Evolutionary conservation across 768 basidiomycete genomes (phyloP).

Genomic region (Rubroboletus pulcherrimus): DNA sequence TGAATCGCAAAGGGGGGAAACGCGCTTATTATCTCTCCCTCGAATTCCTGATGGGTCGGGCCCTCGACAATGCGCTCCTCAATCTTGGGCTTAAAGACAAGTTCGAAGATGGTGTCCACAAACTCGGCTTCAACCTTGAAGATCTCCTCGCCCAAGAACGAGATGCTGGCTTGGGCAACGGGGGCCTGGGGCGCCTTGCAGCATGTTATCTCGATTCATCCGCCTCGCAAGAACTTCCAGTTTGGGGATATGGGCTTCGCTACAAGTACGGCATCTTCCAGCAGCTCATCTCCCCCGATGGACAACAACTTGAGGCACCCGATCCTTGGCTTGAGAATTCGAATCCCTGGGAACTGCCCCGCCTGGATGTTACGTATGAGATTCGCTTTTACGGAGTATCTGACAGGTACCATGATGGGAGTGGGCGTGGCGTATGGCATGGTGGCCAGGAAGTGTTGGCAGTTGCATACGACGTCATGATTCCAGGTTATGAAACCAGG

Average conservation of each 20-base stretch:
- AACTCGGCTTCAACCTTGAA: slow-evolving; percentile 88
- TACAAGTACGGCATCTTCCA: slow-evolving; percentile 98
- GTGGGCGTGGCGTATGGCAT: slow-evolving; percentile 65
- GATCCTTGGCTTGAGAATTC: slow-evolving; percentile 90
- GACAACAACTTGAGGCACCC: slow-evolving; percentile 83
- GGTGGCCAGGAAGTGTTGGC: slow-evolving; percentile 95
- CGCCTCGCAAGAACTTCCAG: slow-evolving; percentile 83
- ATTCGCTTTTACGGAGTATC: slow-evolving; percentile 88
- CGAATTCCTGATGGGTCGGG: slow-evolving; percentile 86
- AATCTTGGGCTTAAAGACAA: slow-evolving; percentile 82
- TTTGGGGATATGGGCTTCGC: slow-evolving; percentile 93
- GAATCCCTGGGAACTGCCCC: slow-evolving; percentile 87
- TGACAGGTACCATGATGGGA: slow-evolving; percentile 59
- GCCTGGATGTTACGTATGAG: slow-evolving; percentile 79
- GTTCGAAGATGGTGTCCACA: slow-evolving; percentile 61
- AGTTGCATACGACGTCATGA: slow-evolving; percentile 91
- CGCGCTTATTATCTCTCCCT: slow-evolving; percentile 94
- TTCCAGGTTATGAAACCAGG: slow-evolving; percentile 76
- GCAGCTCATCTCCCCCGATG: slow-evolving; percentile 80
- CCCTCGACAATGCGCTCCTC: slow-evolving; percentile 76
- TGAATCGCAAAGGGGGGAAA: slow-evolving; percentile 81
- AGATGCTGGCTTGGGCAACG: slow-evolving; percentile 93
- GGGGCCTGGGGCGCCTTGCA: slow-evolving; percentile 92
- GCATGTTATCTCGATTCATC: slow-evolving; percentile 97
- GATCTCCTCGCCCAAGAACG: slow-evolving; percentile 86